Evolutionary conservation across 768 basidiomycete species (phyloP), one percentile per base, ranked within the genome.

Genomic region (Heimioporus sp.): DNA sequence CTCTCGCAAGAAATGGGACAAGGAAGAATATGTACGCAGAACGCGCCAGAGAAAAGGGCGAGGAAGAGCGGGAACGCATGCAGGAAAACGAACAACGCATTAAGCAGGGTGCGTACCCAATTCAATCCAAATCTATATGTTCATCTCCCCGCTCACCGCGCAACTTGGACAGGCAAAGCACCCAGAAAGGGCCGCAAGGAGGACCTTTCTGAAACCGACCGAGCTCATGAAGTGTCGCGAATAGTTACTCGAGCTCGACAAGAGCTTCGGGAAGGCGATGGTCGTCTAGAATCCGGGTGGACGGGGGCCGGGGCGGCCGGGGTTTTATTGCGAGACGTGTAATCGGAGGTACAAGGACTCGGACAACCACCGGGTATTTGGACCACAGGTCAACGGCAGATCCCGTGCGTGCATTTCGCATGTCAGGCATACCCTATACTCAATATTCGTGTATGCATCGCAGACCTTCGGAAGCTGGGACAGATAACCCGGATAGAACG

Each of bases 371-470:
- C n/a, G 90, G 85, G 10, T 98, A 98, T 67, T 74, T 99, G 43
- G 95, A 98, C 66, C 97, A 99, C 65, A 82, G n/a, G n/a, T 99
- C 50, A 99, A 99, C 71, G 86, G 92, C 53, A 80, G 94, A 76
- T 83, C 83, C 48, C 96, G 96, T 98, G 68, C 63, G 93, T 82
- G 9, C 46, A 44, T 43, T 46, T 51, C 6, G 2, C 49, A n/a
- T 2, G 15, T 9, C 37, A 9, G 50, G 46, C 34, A 35, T 37
- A 31, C 24, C 21, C 13, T 19, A n/a, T 19, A 28, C 20, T 57
- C 11, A 61, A 28, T 28, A 28, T 7, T 28, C 24, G 7, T 28
- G 24, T 28, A 7, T 7, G 24, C 2, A 40, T 34, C 7, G 66
- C 24, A 98, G 97, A 99, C 77, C 77, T 99, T 46, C 86, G 93